Evolutionary conservation across 495 filamentous ascomycete genomes (phyloP).

Genomic region (Trichocladium antarcticum): DNA sequence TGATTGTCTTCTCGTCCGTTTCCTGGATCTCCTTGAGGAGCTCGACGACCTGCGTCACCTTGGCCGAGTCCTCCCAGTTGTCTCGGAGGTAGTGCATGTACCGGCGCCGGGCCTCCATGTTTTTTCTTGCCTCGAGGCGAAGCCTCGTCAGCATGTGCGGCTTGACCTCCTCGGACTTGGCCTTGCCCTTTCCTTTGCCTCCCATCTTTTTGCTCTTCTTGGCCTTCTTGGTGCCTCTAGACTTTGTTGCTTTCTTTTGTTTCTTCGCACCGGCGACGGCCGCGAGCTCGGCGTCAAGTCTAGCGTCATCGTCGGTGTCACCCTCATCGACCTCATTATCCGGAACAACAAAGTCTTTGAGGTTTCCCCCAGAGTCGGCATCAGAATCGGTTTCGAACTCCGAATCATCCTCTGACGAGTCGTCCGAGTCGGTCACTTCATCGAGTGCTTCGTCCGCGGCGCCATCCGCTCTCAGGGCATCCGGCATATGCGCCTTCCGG

Average conservation of each 20-base stretch:
- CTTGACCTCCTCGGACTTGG: slow-evolving; percentile 16
- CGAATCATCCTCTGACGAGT: background rate
- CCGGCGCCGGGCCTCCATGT: slow-evolving; percentile 45
- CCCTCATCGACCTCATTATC: slow-evolving; percentile 35
- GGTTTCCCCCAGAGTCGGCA: slow-evolving; percentile 34
- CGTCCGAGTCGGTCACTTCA: slow-evolving; percentile 19
- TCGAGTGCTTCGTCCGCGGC: background rate
- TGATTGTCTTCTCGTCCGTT: slow-evolving; percentile 65
- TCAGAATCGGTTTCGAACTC: slow-evolving; percentile 31
- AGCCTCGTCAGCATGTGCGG: slow-evolving; percentile 22
- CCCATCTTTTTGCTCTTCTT: slow-evolving; percentile 18
- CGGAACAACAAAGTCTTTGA: slow-evolving; percentile 48
- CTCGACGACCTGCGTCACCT: slow-evolving; percentile 64
- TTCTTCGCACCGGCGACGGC: slow-evolving; percentile 1
- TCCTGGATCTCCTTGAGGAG: slow-evolving; percentile 42
- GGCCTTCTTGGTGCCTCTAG: background rate
- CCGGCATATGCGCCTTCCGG: slow-evolving; percentile 58
- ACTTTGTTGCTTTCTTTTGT: background rate
- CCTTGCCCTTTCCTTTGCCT: slow-evolving; percentile 21
- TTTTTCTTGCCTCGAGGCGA: slow-evolving; percentile 48
- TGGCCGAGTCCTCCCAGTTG: slow-evolving; percentile 63
- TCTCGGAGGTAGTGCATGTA: slow-evolving; percentile 60
- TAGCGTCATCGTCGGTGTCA: slow-evolving; percentile 15
- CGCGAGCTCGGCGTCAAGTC: slow-evolving; percentile 13
- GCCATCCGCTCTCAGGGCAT: slow-evolving; percentile 15